Percentiles rank a stretch among this genome's conserved stretches.
Evolutionary conservation across 2,329 filamentous ascomycete species (phyloP).

Genomic region (Lecanosticta acicola): DNA sequence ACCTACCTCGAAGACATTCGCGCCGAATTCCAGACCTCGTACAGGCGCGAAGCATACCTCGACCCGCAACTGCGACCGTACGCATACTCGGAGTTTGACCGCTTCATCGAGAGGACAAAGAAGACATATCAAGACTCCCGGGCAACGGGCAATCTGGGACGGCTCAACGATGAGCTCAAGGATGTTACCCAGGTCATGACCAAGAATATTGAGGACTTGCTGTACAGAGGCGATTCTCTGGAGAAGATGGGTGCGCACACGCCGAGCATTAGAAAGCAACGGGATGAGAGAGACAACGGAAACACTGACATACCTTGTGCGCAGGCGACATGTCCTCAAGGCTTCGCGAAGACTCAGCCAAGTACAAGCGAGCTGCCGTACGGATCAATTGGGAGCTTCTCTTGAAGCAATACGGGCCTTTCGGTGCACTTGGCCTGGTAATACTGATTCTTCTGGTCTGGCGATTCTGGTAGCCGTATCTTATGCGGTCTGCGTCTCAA

Average conservation of each 20-base stretch:
- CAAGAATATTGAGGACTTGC: constrained; percentile 96
- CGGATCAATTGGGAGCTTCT: constrained; percentile 97
- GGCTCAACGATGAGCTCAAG: constrained; percentile 91
- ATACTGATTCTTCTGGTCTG: constrained; percentile 85
- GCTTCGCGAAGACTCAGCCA: constrained; percentile 85
- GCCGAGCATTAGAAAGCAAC: neutral
- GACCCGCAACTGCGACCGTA: constrained; percentile 76
- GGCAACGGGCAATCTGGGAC: constrained; percentile 86
- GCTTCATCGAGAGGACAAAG: constrained; percentile 88
- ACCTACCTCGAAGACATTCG: constrained; percentile 93
- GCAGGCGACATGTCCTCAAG: constrained; percentile 46
- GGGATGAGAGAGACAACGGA: neutral
- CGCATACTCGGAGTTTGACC: constrained; percentile 97
- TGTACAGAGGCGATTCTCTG: constrained; percentile 89
- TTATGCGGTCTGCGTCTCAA: neutral
- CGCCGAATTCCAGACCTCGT: constrained; percentile 83
- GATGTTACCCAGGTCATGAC: constrained; percentile 99
- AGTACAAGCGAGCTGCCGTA: constrained; percentile 87
- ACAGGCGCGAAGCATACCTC: constrained; percentile 68
- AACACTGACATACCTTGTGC: constrained; percentile 4
- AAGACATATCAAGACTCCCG: constrained; percentile 90
- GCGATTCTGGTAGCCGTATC: constrained; percentile 68
- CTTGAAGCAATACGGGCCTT: constrained; percentile 91
- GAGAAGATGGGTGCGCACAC: constrained; percentile 72
- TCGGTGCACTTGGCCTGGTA: constrained; percentile 74